Base-by-base conservation (phyloP, 129 eudicot genomes). In the Solidago caesia region DNA sequence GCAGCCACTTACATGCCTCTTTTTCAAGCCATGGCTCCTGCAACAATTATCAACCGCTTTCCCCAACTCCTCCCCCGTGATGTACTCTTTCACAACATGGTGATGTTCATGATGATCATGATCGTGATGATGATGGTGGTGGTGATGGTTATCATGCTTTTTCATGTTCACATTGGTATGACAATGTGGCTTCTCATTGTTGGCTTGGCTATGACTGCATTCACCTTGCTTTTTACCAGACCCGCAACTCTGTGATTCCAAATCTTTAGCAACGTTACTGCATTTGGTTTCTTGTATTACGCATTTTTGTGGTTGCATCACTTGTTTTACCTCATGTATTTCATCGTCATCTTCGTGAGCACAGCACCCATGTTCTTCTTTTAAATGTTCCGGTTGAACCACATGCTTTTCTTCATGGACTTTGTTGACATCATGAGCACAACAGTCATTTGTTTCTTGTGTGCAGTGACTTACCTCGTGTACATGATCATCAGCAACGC, bases 1-100 rank as follows among this genome's bases (percentile, higher is more conserved):
- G 42, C 91, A 89, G 13, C 80, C 81, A 39, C 86, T 77, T 33
- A 64, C 64, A 14, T 83, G 82, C 58, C 85, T 76, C 76, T 77
- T 80, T 77, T 76, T 77, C 62, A 81, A 79, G 4, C 81, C 68
- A 79, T 66, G 82, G 7, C 68, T 72, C 71, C 68, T 71, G 68
- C 92, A 84, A 74, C 87, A 84, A 8, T 12, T 78, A 12, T 51
- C 73, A 46, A 87, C 80, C 26, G 70, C 75, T 73, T 70, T 81
- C 15, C 74, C 76, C 9, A 78, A 11, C 27, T 71, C 82, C 52
- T 86, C 79, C 8, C 69, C 75, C 3, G 75, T 83, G 14, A 80
- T 70, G 15, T 70, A 76, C 69, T 74, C 78, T 71, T 75, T 75
- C 49, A 44, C 67, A 49, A 58, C 73, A 43, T 77, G 59, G 45